phyloP scores from a whole-genome alignment of 2,329 filamentous ascomycete species.

The Fusarium sp. region DNA sequence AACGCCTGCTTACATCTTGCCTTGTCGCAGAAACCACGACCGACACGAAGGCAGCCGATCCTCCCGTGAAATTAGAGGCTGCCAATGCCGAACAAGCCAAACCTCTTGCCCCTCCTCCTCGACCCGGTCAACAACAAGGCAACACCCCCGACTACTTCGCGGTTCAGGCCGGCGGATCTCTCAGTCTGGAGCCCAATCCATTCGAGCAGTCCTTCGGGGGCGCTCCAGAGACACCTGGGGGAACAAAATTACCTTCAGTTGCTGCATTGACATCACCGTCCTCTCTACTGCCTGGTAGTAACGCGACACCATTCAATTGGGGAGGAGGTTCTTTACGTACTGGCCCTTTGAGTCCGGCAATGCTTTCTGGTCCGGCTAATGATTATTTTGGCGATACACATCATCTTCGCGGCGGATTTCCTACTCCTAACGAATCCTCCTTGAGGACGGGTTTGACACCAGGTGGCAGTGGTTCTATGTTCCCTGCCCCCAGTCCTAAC shows the following conservation, averaged over 20 bases:
- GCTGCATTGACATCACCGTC: constrained; percentile 92
- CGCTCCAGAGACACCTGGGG: constrained; percentile 82
- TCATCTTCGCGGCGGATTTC: constrained; percentile 84
- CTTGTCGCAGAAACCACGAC: constrained; percentile 54
- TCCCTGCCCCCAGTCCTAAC: constrained; percentile 89
- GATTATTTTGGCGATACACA: constrained; percentile 91
- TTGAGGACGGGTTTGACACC: constrained; percentile 91
- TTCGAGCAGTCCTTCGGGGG: constrained; percentile 93
- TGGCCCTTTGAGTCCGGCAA: constrained; percentile 94
- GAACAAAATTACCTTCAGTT: constrained; percentile 86
- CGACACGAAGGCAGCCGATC: constrained; percentile 60
- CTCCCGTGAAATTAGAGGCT: constrained; percentile 61
- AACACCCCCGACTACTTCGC: constrained; percentile 77
- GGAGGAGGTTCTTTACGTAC: constrained; percentile 85
- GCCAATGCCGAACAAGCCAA: constrained; percentile 70
- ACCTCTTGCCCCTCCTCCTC: constrained; percentile 77
- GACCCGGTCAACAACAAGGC: constrained; percentile 65
- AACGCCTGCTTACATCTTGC: constrained; percentile 40
- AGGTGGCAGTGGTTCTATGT: constrained; percentile 96
- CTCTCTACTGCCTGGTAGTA: constrained; percentile 79
- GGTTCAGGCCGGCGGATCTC: constrained; percentile 63
- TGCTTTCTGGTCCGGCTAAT: constrained; percentile 87
- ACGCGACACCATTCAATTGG: constrained; percentile 82
- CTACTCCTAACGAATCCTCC: constrained; percentile 96
- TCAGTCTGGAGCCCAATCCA: constrained; percentile 90